Evolutionary conservation across 2,329 filamentous ascomycete species (phyloP).

Genomic region (Berkeleyomyces rouxiae): DNA sequence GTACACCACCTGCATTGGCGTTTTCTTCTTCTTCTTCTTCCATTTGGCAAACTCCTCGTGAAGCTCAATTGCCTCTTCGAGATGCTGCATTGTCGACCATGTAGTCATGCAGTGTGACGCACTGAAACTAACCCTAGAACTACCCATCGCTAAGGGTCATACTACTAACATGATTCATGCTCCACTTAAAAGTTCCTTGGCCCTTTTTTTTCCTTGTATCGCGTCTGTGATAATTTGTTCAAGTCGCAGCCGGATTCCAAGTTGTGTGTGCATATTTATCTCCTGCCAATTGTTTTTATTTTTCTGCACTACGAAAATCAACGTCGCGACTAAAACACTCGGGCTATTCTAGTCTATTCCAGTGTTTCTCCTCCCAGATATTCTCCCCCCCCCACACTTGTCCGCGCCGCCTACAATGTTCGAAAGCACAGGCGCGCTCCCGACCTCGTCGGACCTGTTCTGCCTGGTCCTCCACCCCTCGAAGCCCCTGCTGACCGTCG

Average conservation of each 20-base stretch:
- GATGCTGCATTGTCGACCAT: no score
- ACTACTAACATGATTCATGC: background rate
- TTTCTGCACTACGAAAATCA: background rate
- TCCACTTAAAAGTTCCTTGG: constrained; percentile 12
- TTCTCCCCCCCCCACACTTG: background rate
- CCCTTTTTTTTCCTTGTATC: background rate
- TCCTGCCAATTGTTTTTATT: no score
- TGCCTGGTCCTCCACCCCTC: constrained; percentile 71
- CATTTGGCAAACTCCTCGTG: no score
- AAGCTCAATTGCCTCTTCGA: no score
- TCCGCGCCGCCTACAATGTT: constrained; percentile 45
- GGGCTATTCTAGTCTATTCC: no score
- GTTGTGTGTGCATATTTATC: background rate
- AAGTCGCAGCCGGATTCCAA: background rate
- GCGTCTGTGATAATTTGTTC: background rate
- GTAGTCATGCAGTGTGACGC: no score
- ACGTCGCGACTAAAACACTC: no score
- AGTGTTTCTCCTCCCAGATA: no score
- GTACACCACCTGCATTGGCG: no score
- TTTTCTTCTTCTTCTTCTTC: no score
- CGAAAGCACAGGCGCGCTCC: constrained; percentile 80
- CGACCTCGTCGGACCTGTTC: constrained; percentile 75
- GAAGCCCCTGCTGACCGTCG: constrained; percentile 71
- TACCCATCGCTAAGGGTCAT: background rate
- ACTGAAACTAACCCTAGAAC: background rate